Base-by-base conservation (phyloP, 1,284 basidiomycete genomes). In the Malassezia cuniculi region DNA sequence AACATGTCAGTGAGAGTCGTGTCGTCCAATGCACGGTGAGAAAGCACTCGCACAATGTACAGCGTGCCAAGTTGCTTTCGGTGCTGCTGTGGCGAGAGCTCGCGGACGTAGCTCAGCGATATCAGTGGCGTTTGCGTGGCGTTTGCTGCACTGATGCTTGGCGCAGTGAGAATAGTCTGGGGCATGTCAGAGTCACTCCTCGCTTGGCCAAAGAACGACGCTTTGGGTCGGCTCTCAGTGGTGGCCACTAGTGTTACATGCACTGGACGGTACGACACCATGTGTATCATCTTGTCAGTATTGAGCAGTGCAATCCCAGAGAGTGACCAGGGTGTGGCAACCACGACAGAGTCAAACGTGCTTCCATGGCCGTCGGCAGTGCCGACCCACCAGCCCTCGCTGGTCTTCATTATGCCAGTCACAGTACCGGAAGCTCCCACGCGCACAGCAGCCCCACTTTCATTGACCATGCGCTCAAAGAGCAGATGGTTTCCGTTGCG, bases 171-270 rank as follows among this genome's bases (percentile, higher is more conserved):
- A 41, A 93, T 73, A 45, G 76, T 77, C 14, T 68, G 71, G 0
- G 87, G 82, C 4, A 80, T 70, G 8, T 66, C 8, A 6, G 14
- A 67, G 0, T 70, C 48, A 5, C 72, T 56, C 15, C 79, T 69
- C 20, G 52, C 49, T 6, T 49, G 14, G 0, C 74, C 75, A 66
- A 95, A 89, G 69, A 86, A 87, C 4, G 70, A 68, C 0, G 83
- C 72, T 47, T 77, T 73, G 3, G 82, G 74, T 3, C 69, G 68
- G 3, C 76, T 68, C 1, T 79, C 72, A 3, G 77, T 79, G 1
- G 90, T 95, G 10, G 80, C 75, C 31, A 95, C 71, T 12, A 90
- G 74, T 6, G 90, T 93, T 34, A 93, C 86, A 62, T 93, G 82
- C 4, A 95, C 76, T 46, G 75, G 76, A 20, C 87, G 76, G 60